phyloP scores from a whole-genome alignment of 345 rosid genomes.

The Trapa incisa region DNA sequence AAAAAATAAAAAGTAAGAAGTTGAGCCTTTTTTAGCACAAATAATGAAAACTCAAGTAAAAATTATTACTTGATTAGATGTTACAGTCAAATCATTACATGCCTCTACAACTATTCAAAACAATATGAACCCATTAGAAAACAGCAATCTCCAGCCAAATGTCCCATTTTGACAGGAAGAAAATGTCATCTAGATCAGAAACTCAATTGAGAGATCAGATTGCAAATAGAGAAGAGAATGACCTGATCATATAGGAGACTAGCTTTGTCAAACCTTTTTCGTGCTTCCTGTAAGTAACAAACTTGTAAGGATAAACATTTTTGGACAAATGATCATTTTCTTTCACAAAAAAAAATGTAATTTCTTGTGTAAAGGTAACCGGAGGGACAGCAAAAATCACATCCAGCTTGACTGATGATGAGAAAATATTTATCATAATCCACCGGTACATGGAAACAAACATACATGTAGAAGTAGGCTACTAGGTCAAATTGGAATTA shows the following conservation, averaged over 20 bases:
- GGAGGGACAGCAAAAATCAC: background rate
- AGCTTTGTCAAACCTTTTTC: constrained; percentile 94
- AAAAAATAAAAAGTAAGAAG: background rate
- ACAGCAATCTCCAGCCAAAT: background rate
- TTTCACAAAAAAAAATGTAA: background rate
- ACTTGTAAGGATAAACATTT: background rate
- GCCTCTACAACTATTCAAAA: background rate
- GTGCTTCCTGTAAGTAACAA: constrained; percentile 65
- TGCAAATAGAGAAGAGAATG: constrained; percentile 4
- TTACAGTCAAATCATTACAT: background rate
- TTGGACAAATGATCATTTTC: background rate
- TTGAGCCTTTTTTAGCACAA: background rate
- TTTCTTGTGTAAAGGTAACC: background rate
- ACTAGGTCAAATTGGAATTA: background rate
- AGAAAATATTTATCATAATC: background rate
- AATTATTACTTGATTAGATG: background rate
- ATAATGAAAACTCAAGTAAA: background rate
- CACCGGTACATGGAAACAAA: background rate
- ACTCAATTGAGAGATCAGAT: constrained; percentile 4
- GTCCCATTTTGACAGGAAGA: background rate
- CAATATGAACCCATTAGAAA: background rate
- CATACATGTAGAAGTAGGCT: background rate
- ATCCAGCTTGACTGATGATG: background rate
- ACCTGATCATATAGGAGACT: constrained; percentile 94
- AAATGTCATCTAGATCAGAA: background rate